phyloP scores from a whole-genome alignment of 2,329 filamentous ascomycete species.

The Ascomycota sp. region DNA sequence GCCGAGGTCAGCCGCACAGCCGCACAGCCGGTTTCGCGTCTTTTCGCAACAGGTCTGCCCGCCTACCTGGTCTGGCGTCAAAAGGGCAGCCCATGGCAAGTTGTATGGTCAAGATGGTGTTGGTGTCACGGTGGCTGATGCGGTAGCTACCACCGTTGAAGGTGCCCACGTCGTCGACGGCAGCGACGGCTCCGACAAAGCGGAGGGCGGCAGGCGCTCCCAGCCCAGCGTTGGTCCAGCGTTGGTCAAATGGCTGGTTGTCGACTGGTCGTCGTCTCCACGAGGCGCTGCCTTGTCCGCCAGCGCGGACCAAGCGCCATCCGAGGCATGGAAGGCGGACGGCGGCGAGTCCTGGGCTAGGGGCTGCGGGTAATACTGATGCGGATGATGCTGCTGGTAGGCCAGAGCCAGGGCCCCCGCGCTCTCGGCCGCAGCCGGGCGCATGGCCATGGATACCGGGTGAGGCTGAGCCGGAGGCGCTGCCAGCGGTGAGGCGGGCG shows the following conservation, averaged over 20 bases:
- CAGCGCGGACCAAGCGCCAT: too few species aligned
- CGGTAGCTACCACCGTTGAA: slow-evolving; percentile 94
- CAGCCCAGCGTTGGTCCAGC: too few species aligned
- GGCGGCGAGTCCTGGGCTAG: too few species aligned
- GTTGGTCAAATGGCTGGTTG: slow-evolving; percentile 9
- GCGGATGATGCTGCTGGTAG: too few species aligned
- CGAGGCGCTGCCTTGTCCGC: slow-evolving; percentile 1
- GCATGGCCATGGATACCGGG: too few species aligned
- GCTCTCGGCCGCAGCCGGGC: too few species aligned
- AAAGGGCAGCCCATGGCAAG: slow-evolving; percentile 77
- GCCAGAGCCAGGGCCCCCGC: too few species aligned
- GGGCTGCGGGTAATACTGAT: too few species aligned
- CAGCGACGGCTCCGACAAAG: slow-evolving; percentile 41
- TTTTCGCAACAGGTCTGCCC: neutral
- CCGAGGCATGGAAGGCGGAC: too few species aligned
- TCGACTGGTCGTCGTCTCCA: slow-evolving; percentile 7
- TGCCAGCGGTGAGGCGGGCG: too few species aligned
- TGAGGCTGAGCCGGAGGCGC: too few species aligned
- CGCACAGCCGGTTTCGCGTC: neutral
- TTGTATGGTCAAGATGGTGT: slow-evolving; percentile 76
- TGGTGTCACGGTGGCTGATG: slow-evolving; percentile 79
- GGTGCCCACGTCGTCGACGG: slow-evolving; percentile 72
- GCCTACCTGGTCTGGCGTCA: slow-evolving; percentile 50
- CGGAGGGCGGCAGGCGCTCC: slow-evolving; percentile 25
- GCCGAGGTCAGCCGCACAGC: neutral